Percentiles rank a stretch among this genome's conserved stretches.
phyloP scores from a whole-genome alignment of 139 green algal genomes.

The Coccomyxa sp. region DNA sequence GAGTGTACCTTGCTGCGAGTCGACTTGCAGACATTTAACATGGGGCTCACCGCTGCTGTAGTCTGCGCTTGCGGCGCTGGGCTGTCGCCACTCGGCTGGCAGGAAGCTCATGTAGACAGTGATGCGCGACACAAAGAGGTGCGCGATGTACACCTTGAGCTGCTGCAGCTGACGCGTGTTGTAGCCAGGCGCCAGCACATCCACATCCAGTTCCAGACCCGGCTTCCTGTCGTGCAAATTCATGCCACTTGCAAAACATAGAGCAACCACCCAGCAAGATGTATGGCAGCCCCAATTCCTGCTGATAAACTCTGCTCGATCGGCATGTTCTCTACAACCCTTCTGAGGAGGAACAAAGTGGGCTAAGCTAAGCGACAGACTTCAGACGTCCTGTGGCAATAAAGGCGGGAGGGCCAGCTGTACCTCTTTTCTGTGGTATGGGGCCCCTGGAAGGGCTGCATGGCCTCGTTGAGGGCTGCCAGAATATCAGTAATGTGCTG shows the following conservation, averaged over 20 bases:
- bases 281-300: no score
- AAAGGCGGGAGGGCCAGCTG: neutral
- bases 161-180: neutral
- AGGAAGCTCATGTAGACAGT: conserved; percentile 57
- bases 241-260: no score
- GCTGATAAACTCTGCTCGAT: no score
- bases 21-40: neutral
- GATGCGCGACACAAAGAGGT: conserved; percentile 42
- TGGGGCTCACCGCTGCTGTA: neutral
- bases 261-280: no score
- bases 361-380: no score
- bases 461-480: neutral
- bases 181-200: conserved; percentile 10
- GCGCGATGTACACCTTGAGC: conserved; percentile 61
- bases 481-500: conserved; percentile 38
- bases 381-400: neutral
- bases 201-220: neutral
- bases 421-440: neutral
- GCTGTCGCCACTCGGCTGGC: conserved; percentile 19
- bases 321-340: no score
- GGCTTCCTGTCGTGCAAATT: no score
- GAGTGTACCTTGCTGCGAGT: no score
- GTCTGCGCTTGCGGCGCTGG: neutral
- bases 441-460: neutral
- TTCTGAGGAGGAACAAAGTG: no score